Percentiles rank a stretch among this genome's conserved stretches.
These are phyloP conservation scores for Termitomyces sp. DNA, from an alignment of 768 basidiomycete species.

Conservation along the genomic window DNA sequence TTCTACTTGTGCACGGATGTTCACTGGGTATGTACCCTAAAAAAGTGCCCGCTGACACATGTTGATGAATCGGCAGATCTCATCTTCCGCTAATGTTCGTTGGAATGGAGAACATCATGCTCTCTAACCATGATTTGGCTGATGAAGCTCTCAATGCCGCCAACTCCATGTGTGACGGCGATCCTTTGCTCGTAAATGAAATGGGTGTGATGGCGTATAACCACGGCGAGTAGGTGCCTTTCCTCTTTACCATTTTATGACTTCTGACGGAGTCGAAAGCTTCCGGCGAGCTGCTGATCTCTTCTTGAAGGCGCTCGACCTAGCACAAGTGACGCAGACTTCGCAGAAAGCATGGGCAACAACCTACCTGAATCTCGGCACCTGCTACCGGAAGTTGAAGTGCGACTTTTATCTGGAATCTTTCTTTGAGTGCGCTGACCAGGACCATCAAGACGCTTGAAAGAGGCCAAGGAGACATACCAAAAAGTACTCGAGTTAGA, in stretches of 20 bases:
- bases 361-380: slow-evolving; percentile 91
- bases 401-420: slow-evolving; percentile 26
- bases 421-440: not conserved
- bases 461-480: slow-evolving; percentile 72
- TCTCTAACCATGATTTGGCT: slow-evolving; percentile 77
- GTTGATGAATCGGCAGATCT: slow-evolving; percentile 48
- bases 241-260: not conserved
- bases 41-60: not conserved
- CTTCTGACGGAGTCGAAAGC: slow-evolving; percentile 31
- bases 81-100: slow-evolving; percentile 94
- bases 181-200: slow-evolving; percentile 90
- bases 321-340: slow-evolving; percentile 80
- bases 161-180: slow-evolving; percentile 73
- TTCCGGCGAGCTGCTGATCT: slow-evolving; percentile 65
- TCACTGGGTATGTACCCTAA: slow-evolving; percentile 69
- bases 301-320: slow-evolving; percentile 72
- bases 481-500: slow-evolving; percentile 81
- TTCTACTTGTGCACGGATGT: slow-evolving; percentile 93
- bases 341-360: slow-evolving; percentile 83
- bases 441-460: slow-evolving; percentile 32
- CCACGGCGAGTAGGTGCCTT: slow-evolving; percentile 62
- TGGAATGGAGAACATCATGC: slow-evolving; percentile 95
- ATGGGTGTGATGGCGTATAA: slow-evolving; percentile 90
- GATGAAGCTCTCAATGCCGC: slow-evolving; percentile 87
- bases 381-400: slow-evolving; percentile 79